Percentiles rank a stretch among this genome's conserved stretches.
phyloP scores from a whole-genome alignment of 805 yeast species.

The Hanseniaspora pseudoguilliermondii region DNA sequence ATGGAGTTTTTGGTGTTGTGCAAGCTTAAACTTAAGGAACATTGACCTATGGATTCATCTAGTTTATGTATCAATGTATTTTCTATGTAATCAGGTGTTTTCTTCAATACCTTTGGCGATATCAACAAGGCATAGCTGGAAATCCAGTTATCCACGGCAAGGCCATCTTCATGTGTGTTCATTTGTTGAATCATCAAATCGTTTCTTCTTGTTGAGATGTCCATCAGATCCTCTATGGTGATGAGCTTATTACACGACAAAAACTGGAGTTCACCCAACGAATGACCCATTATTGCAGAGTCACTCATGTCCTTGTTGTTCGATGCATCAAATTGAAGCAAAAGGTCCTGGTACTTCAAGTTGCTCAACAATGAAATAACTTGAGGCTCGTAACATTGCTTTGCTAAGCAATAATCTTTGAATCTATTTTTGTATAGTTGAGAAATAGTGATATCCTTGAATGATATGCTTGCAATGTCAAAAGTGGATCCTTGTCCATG shows the following conservation, averaged over 20 bases:
- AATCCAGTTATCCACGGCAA: constrained; percentile 15
- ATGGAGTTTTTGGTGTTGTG: constrained; percentile 6
- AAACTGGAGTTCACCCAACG: constrained; percentile 26
- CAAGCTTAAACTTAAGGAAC: constrained; percentile 4
- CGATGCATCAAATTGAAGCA: background rate
- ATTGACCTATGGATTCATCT: constrained; percentile 11
- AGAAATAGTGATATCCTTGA: constrained; percentile 16
- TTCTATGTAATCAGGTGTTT: constrained; percentile 21
- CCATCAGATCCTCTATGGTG: constrained; percentile 21
- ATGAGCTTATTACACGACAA: constrained; percentile 21
- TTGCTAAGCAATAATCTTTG: constrained; percentile 19
- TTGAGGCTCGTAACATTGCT: constrained; percentile 22
- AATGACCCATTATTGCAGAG: constrained; percentile 24
- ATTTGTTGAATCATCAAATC: constrained; percentile 26
- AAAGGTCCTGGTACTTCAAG: constrained; percentile 18
- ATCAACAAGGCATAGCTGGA: constrained; percentile 12
- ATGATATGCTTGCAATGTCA: constrained; percentile 20
- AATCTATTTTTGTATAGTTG: constrained; percentile 17
- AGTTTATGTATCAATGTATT: constrained; percentile 15
- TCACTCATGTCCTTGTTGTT: background rate
- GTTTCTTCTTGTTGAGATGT: constrained; percentile 26
- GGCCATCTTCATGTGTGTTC: constrained; percentile 20
- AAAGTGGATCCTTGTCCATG: constrained; percentile 28
- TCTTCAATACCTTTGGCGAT: constrained; percentile 22
- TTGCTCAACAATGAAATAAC: constrained; percentile 26